phyloP scores from a whole-genome alignment of 2,329 filamentous ascomycete species.

The Claviceps pazoutovae region DNA sequence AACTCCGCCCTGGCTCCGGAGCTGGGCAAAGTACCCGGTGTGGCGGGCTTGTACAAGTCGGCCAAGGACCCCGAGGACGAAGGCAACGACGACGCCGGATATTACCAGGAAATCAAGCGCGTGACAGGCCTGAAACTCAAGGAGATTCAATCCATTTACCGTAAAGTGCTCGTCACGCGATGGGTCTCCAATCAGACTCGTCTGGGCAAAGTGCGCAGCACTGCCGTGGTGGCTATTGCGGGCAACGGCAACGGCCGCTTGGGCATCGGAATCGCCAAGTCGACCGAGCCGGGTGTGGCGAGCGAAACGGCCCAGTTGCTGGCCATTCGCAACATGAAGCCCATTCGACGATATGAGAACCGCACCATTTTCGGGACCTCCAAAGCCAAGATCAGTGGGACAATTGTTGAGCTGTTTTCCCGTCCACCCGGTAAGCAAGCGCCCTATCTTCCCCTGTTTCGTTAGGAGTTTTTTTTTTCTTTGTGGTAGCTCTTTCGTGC shows the following conservation, averaged over 20 bases:
- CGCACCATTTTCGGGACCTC: slow-evolving; percentile 83
- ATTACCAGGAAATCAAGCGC: slow-evolving; percentile 38
- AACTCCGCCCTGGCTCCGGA: slow-evolving; percentile 33
- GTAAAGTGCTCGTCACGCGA: slow-evolving; percentile 62
- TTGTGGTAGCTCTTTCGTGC: background rate
- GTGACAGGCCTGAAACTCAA: slow-evolving; percentile 39
- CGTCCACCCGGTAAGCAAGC: slow-evolving; percentile 67
- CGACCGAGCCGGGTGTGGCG: slow-evolving; percentile 56
- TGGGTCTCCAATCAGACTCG: slow-evolving; percentile 84
- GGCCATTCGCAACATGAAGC: slow-evolving; percentile 84
- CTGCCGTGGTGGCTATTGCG: slow-evolving; percentile 65
- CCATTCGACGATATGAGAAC: slow-evolving; percentile 81
- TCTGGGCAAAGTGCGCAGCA: slow-evolving; percentile 77
- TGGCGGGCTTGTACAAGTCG: slow-evolving; percentile 35
- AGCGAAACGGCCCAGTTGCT: slow-evolving; percentile 59
- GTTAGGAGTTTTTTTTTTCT: background rate
- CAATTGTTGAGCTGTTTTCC: slow-evolving; percentile 65
- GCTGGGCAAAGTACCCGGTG: slow-evolving; percentile 39
- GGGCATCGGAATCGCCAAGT: slow-evolving; percentile 84
- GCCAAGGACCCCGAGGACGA: slow-evolving; percentile 35
- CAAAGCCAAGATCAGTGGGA: slow-evolving; percentile 74
- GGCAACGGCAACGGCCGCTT: slow-evolving; percentile 78
- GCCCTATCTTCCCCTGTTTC: background rate
- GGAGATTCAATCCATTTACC: slow-evolving; percentile 40
- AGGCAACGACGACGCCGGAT: slow-evolving; percentile 35